Evolutionary conservation across 1,139 yeast genomes (phyloP).

Genomic region (Taiozyma sp.): DNA sequence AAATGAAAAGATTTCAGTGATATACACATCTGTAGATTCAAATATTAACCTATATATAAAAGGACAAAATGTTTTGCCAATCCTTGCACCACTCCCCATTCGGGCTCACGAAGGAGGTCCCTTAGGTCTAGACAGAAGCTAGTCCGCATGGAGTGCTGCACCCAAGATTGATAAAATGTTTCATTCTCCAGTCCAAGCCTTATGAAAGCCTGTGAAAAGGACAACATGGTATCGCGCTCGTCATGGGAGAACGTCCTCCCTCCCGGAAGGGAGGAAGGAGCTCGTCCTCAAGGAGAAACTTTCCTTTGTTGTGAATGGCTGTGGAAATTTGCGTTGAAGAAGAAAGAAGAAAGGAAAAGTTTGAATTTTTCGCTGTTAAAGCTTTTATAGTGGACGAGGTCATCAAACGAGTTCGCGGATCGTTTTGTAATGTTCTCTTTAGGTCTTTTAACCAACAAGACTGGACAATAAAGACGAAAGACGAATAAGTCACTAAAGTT

Average conservation of each 20-base stretch:
- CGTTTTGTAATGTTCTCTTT: neutral
- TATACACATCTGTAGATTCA: neutral
- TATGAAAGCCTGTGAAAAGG: constrained; percentile 8
- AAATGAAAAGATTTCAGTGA: too few species aligned
- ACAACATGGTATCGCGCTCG: constrained; percentile 47
- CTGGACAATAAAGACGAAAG: too few species aligned
- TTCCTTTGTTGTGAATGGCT: constrained; percentile 55
- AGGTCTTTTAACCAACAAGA: neutral
- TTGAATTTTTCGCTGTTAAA: too few species aligned
- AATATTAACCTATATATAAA: neutral
- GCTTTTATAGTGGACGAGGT: neutral
- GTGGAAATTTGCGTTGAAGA: constrained; percentile 57
- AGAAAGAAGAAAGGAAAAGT: neutral
- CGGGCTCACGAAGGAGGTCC: constrained; percentile 83
- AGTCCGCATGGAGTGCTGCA: constrained; percentile 65
- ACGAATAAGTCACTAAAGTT: too few species aligned
- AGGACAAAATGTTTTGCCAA: constrained; percentile 45
- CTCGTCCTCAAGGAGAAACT: constrained; percentile 75
- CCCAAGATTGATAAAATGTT: constrained; percentile 58
- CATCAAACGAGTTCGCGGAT: neutral
- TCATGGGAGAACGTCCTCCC: constrained; percentile 60
- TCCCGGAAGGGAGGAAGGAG: constrained; percentile 28
- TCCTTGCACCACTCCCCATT: constrained; percentile 79
- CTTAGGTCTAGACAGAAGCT: constrained; percentile 46
- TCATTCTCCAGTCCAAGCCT: constrained; percentile 60